A percentile compares a stretch with the other conserved stretches of the same genome.
Conservation (phyloP, 23 red algal species). For the Gracilaria domingensis region DNA sequence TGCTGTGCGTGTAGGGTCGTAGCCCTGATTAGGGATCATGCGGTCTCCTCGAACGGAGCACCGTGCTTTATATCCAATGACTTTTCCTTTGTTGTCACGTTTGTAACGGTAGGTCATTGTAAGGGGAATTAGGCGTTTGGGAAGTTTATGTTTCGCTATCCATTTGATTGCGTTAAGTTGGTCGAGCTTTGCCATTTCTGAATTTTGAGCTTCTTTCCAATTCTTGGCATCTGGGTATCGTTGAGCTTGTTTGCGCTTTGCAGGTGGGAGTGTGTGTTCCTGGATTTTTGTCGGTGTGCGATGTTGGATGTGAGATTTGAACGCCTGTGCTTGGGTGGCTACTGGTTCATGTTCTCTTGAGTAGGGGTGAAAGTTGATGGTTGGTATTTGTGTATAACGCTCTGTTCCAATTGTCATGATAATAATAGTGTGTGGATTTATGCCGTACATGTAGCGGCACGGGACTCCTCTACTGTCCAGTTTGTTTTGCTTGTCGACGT, state of each 20-base stretch:
- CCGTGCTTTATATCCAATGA: background rate
- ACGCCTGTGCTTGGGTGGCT: too few species aligned
- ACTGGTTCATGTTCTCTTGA: too few species aligned
- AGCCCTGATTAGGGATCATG: conserved; percentile 4
- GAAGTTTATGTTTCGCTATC: background rate
- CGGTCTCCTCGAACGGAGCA: conserved; percentile 21
- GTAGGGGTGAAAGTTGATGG: background rate
- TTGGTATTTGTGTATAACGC: background rate
- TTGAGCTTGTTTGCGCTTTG: background rate
- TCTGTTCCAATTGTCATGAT: background rate
- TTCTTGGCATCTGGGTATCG: background rate
- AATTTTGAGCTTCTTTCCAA: background rate
- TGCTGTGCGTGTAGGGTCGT: conserved; percentile 16
- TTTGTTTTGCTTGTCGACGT: background rate
- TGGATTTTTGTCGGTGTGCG: too few species aligned
- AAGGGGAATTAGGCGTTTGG: background rate
- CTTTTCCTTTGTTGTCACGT: background rate
- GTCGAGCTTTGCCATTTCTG: background rate
- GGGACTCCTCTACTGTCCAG: background rate
- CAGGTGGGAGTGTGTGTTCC: background rate
- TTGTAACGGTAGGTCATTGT: conserved; percentile 24
- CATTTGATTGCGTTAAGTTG: background rate
- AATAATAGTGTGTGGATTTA: background rate
- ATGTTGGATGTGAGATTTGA: too few species aligned
- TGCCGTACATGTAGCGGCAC: background rate